Evolutionary conservation across 345 rosid species (phyloP).

Genomic region (Bretschneidera sinensis): DNA sequence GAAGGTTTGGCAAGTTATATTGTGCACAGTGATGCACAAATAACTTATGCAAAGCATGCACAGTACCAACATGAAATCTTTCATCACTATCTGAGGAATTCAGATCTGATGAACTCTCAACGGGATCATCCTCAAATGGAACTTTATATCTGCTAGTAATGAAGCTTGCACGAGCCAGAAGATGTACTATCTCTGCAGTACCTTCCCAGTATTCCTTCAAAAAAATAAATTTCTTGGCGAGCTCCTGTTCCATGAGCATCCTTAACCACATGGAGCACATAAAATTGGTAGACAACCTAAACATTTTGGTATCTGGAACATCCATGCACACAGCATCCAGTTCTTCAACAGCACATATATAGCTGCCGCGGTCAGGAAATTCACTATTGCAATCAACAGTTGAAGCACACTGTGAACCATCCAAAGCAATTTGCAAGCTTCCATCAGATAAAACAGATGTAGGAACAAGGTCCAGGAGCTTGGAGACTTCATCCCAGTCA

Average conservation of each 20-base stretch:
- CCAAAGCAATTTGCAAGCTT: conserved; percentile 73
- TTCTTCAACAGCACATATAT: conserved; percentile 66
- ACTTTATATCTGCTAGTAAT: conserved; percentile 39
- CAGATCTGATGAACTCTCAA: conserved; percentile 38
- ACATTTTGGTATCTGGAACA: conserved; percentile 71
- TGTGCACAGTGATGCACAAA: conserved; percentile 58
- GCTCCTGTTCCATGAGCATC: conserved; percentile 76
- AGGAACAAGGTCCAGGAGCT: conserved; percentile 75
- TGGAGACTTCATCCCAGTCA: conserved; percentile 89
- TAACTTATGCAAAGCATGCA: conserved; percentile 66
- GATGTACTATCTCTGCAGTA: conserved; percentile 59
- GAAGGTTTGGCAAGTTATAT: conserved; percentile 72
- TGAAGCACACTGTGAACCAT: conserved; percentile 48
- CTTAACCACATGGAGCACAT: conserved; percentile 69
- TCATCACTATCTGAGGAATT: conserved; percentile 36
- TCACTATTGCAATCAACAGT: conserved; percentile 32
- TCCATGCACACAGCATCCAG: conserved; percentile 73
- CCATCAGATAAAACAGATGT: conserved; percentile 57
- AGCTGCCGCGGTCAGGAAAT: conserved; percentile 44
- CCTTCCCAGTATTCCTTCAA: conserved; percentile 85
- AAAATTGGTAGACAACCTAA: conserved; percentile 47
- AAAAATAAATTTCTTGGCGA: conserved; percentile 72
- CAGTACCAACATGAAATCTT: conserved; percentile 31
- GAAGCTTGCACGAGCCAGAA: conserved; percentile 80
- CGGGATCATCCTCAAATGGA: conserved; percentile 38